Evolutionary conservation across 306 rosid genomes (phyloP).

Genomic region (Cucumis sativus): DNA sequence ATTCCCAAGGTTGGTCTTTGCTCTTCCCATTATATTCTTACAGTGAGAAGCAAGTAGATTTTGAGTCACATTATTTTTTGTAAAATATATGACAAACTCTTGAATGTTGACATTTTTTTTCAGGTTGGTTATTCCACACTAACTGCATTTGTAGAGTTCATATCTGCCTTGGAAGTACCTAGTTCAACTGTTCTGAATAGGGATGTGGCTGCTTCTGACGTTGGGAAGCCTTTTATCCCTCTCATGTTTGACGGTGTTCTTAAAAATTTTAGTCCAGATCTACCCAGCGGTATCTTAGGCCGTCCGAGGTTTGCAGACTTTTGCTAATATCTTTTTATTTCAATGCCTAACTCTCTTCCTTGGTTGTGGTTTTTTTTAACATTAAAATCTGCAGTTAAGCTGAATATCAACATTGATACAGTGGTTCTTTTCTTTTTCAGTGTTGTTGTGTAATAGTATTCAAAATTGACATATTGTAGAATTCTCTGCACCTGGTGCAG

Average conservation of each 20-base stretch:
- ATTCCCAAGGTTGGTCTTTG: conserved; percentile 73
- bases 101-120: conserved; percentile 5
- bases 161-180: conserved; percentile 58
- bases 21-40: background rate
- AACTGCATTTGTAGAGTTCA: conserved; percentile 61
- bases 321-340: background rate
- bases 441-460: background rate
- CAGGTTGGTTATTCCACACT: conserved; percentile 74
- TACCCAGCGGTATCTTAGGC: conserved; percentile 51
- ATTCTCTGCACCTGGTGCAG: background rate
- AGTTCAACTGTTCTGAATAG: conserved; percentile 27
- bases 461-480: background rate
- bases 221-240: conserved; percentile 72
- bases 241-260: conserved; percentile 72
- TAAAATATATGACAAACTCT: background rate
- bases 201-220: conserved; percentile 38
- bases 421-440: background rate
- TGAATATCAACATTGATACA: background rate
- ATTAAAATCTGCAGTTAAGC: too few relatives aligned
- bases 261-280: conserved; percentile 61
- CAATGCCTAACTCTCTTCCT: background rate
- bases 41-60: background rate
- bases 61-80: background rate
- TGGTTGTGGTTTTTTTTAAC: background rate
- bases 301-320: conserved; percentile 70